Evolutionary conservation across 1,284 basidiomycete species (phyloP), one percentile per base, ranked within the genome.

Genomic region (Pseudozyma thailandica): DNA sequence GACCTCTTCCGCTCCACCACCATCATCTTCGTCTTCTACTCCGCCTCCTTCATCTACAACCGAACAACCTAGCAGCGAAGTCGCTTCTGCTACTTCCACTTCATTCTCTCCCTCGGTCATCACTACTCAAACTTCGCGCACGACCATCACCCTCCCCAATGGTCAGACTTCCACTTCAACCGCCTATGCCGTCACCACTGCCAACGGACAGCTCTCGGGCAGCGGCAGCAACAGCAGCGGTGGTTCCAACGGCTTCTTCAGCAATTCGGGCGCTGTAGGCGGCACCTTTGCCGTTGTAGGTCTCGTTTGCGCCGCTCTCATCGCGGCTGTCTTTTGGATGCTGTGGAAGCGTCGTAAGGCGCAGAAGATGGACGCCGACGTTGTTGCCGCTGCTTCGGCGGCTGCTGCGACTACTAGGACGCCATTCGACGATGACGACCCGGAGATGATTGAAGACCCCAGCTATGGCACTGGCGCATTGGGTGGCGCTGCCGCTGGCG

Each of bases 341-440:
- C 62, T 82, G 25, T 77, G 65, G 51, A 74, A 74, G 49, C 65
- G 80, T 8, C 64, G 74, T 25, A 76, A 77, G 54, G 70, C 74
- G 15, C 74, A 80, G 66, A 75, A 69, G 45, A 82, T 82, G 81
- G 81, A 82, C 50, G 79, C 78, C 33, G 81, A 82, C 44, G 80
- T 82, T 12, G 72, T 80, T 15, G 80, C 80, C 10, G 81, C 81
- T 18, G 80, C 81, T 25, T 78, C 78, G 3, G 81, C 81, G 23
- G 81, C 80, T 12, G 77, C 77, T 4, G 81, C 81, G 3, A 82
- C 77, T 23, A 79, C 65, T 38, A 58, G 81, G 21, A 81, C 80
- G 20, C 81, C 81, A 10, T 82, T 82, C 48, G 81, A 82, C 51
- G 80, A 82, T 41, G 81, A 82, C 42, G 81, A 82, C 50, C 80